Evolutionary conservation across 2,329 filamentous ascomycete species (phyloP).

Genomic region (Thermoascus crustaceus): DNA sequence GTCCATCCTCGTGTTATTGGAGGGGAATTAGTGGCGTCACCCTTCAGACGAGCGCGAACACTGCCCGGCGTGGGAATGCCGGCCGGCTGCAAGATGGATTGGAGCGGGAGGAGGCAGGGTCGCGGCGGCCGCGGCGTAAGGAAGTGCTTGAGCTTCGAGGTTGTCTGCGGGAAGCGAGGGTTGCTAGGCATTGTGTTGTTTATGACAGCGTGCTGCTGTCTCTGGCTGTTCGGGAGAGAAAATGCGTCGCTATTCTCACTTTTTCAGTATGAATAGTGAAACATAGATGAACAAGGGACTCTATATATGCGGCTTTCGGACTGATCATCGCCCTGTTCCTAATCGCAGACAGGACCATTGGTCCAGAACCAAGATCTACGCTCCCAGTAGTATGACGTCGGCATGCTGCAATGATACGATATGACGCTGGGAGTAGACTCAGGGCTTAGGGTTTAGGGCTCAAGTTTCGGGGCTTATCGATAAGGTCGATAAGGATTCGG

Average conservation of each 20-base stretch:
- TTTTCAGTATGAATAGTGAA: too few relatives aligned
- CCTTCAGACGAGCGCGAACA: conserved; percentile 12
- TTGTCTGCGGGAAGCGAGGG: conserved; percentile 7
- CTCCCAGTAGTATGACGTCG: conserved; percentile 21
- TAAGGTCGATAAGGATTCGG: too few relatives aligned
- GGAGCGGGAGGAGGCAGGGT: conserved; percentile 12
- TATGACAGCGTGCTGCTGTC: not conserved
- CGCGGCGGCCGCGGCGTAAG: conserved; percentile 11
- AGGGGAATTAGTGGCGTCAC: conserved; percentile 6
- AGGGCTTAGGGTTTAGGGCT: too few relatives aligned
- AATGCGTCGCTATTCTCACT: too few relatives aligned
- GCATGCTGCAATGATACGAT: conserved; percentile 17
- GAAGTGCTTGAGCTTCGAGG: conserved; percentile 8
- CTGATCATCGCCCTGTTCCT: too few relatives aligned
- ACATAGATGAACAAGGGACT: too few relatives aligned
- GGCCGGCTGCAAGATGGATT: conserved; percentile 11
- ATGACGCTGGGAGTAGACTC: not conserved
- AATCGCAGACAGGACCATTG: too few relatives aligned
- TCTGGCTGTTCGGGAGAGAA: too few relatives aligned
- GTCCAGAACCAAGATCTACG: not conserved
- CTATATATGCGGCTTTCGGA: too few relatives aligned
- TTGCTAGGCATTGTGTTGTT: conserved; percentile 10
- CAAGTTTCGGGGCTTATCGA: conserved; percentile 1
- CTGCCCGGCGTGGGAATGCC: conserved; percentile 7
- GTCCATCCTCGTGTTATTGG: conserved; percentile 22